Evolutionary conservation across 768 basidiomycete genomes (phyloP).

Genomic region (Suillus placidus): DNA sequence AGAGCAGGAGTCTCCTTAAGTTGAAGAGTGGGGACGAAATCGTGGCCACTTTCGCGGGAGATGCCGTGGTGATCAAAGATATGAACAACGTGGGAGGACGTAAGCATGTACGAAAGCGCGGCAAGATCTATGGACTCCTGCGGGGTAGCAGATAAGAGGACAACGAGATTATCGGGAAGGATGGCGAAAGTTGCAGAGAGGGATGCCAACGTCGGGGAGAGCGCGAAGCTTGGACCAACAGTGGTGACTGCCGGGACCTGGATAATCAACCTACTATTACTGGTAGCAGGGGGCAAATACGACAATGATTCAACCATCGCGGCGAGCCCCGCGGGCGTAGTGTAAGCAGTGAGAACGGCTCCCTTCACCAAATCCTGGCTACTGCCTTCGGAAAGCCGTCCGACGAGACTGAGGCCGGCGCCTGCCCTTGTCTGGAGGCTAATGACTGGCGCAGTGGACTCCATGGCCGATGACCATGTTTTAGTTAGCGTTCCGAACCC

Average conservation of each 20-base stretch:
- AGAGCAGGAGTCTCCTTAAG: conserved; percentile 31
- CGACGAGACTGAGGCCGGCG: conserved; percentile 78
- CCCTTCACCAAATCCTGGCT: conserved; percentile 65
- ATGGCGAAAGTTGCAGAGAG: conserved; percentile 61
- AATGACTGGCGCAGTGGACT: conserved; percentile 56
- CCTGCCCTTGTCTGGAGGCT: conserved; percentile 82
- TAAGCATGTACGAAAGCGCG: conserved; percentile 70
- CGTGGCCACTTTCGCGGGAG: conserved; percentile 72
- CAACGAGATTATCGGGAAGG: conserved; percentile 65
- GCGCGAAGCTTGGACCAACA: conserved; percentile 62
- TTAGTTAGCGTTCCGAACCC: conserved; percentile 79
- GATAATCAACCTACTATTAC: conserved; percentile 71
- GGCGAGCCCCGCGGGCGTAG: conserved; percentile 81
- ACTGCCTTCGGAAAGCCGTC: conserved; percentile 78
- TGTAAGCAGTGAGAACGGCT: conserved; percentile 74
- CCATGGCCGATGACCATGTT: conserved; percentile 53
- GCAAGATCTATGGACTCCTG: conserved; percentile 83
- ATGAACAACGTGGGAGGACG: conserved; percentile 75
- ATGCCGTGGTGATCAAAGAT: conserved; percentile 87
- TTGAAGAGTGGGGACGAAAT: conserved; percentile 43
- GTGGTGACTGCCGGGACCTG: conserved; percentile 80
- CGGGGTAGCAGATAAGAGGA: conserved; percentile 83
- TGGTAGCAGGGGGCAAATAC: conserved; percentile 65
- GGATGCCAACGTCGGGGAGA: conserved; percentile 77
- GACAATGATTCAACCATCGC: conserved; percentile 80